phyloP scores from a whole-genome alignment of 1,284 basidiomycete species.

The Sporisorium iseilematis-ciliati region DNA sequence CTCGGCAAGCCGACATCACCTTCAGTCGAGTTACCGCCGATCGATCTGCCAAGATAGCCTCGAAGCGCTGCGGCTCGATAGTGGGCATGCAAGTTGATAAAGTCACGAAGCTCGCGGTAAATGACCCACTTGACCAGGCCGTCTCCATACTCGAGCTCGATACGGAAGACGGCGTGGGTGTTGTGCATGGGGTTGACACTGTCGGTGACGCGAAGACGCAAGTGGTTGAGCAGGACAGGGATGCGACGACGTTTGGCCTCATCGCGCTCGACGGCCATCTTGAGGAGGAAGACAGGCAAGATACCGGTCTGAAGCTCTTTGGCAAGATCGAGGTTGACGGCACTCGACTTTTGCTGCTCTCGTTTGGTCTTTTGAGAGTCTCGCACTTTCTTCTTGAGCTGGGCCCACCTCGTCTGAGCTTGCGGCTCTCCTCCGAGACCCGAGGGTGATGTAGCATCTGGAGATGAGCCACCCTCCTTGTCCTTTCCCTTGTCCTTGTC shows the following conservation, averaged over 20 bases:
- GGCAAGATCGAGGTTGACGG: conserved; percentile 39
- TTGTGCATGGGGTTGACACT: conserved; percentile 84
- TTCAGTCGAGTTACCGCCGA: conserved; percentile 48
- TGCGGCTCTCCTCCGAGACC: conserved; percentile 17
- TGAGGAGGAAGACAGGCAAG: conserved; percentile 71
- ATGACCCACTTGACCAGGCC: conserved; percentile 91
- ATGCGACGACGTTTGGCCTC: conserved; percentile 86
- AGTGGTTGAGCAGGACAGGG: conserved; percentile 86
- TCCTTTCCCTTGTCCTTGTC: conserved; percentile 25
- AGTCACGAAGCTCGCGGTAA: conserved; percentile 93
- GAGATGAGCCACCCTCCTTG: conserved; percentile 11
- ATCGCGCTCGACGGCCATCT: conserved; percentile 91
- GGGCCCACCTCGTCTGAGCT: conserved; percentile 48
- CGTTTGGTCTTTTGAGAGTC: conserved; percentile 49
- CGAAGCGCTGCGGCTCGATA: conserved; percentile 80
- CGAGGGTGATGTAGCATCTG: conserved; percentile 15
- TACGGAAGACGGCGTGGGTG: conserved; percentile 85
- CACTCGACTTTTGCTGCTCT: conserved; percentile 48
- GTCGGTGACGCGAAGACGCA: conserved; percentile 86
- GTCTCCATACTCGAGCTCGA: conserved; percentile 96
- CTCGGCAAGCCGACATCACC: conserved; percentile 81
- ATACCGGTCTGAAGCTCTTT: conserved; percentile 55
- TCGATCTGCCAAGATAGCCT: conserved; percentile 59
- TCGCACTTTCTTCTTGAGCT: conserved; percentile 54
- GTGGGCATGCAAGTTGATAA: conserved; percentile 89